These are phyloP conservation scores for Sporothrix brunneoviolacea DNA, from an alignment of 2,329 filamentous ascomycete species.

Conservation along the genomic window DNA sequence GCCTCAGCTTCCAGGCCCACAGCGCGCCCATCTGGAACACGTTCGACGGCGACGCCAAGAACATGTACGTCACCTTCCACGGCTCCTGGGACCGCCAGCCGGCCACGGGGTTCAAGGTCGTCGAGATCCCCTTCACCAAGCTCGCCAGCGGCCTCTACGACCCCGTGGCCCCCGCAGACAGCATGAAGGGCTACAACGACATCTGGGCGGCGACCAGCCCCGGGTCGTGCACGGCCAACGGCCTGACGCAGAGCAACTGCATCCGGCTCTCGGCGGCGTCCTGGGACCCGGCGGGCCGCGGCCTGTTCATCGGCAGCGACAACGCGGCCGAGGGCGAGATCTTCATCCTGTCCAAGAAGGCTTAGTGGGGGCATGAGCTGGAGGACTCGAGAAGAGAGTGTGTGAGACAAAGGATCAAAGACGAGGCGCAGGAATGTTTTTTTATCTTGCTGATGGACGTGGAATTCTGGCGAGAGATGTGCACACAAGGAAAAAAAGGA, in stretches of 20 bases:
- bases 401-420: no score
- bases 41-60: slow-evolving; percentile 25
- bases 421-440: no score
- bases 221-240: slow-evolving; percentile 26
- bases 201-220: slow-evolving; percentile 24
- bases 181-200: slow-evolving; percentile 26
- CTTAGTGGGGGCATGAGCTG: not conserved
- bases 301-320: slow-evolving; percentile 31
- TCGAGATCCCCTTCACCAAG: slow-evolving; percentile 26
- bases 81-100: slow-evolving; percentile 26
- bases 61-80: slow-evolving; percentile 29
- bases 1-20: slow-evolving; percentile 29
- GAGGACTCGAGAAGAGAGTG: no score
- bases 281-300: slow-evolving; percentile 30
- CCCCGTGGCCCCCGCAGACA: slow-evolving; percentile 24
- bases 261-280: slow-evolving; percentile 27
- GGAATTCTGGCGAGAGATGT: no score
- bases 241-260: slow-evolving; percentile 31
- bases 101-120: slow-evolving; percentile 26
- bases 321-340: slow-evolving; percentile 31
- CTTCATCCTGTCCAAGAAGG: slow-evolving; percentile 23
- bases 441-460: no score
- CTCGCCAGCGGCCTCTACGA: slow-evolving; percentile 24
- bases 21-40: slow-evolving; percentile 27
- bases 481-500: not conserved